phyloP scores from a whole-genome alignment of 2,329 filamentous ascomycete genomes.

The Zymoseptoria pseudotritici region DNA sequence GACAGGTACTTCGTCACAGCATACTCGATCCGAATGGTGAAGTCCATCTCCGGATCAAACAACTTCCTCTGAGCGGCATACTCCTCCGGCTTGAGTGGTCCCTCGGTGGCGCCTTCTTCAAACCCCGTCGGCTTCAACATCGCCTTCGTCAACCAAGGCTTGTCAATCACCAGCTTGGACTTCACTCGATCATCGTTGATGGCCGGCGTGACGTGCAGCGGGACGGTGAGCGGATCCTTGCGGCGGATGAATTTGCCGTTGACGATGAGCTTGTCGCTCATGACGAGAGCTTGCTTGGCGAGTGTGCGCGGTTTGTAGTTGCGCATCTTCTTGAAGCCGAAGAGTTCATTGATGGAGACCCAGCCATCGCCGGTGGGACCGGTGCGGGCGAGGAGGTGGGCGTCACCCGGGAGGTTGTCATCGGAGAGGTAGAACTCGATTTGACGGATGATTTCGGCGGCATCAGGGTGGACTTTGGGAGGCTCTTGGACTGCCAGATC shows the following conservation, averaged over 20 bases:
- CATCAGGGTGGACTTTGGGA: constrained; percentile 9
- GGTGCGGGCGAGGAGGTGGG: constrained; percentile 35
- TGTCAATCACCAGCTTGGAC: constrained; percentile 23
- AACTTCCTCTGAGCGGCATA: constrained; percentile 58
- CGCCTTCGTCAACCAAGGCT: constrained; percentile 34
- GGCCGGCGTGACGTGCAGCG: constrained; percentile 22
- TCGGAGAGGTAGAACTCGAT: constrained; percentile 47
- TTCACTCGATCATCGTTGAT: constrained; percentile 11
- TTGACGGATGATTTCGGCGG: constrained; percentile 28
- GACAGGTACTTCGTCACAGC: constrained; percentile 76
- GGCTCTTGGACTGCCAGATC: not conserved
- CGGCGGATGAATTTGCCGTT: constrained; percentile 37
- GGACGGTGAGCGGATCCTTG: constrained; percentile 30
- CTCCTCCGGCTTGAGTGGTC: constrained; percentile 66
- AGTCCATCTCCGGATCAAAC: constrained; percentile 50
- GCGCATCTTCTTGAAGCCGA: constrained; percentile 42
- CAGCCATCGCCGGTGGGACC: constrained; percentile 36
- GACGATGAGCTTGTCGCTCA: constrained; percentile 37
- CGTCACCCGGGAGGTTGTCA: constrained; percentile 38
- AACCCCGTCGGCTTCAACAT: constrained; percentile 41
- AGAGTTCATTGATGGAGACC: constrained; percentile 38
- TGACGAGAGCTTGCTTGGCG: constrained; percentile 36
- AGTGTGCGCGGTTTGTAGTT: constrained; percentile 33
- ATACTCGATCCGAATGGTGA: constrained; percentile 66
- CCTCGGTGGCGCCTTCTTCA: constrained; percentile 69